Base-by-base conservation (phyloP, 495 filamentous ascomycete species). In the Podospora comata region DNA sequence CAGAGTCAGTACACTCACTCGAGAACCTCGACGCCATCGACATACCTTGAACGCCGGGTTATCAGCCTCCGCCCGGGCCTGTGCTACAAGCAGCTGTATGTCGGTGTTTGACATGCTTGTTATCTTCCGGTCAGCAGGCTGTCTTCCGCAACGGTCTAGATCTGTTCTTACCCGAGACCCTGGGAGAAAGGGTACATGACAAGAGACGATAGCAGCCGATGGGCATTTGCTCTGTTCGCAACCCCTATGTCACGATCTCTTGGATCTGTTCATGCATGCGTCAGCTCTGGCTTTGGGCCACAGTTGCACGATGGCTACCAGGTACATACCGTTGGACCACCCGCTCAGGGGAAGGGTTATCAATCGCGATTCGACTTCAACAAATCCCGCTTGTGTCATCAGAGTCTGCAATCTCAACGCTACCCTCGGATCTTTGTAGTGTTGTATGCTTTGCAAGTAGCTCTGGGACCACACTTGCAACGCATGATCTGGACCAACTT, bases 381-480 rank as follows among this genome's bases (percentile, higher is more conserved):
- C 85, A 71, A 94, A 88, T 0, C 92, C 92, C n/a, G 87, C 89
- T 39, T 83, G 82, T 61, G 79, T 81, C 81, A 92, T 85, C 79
- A 90, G 81, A 53, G 75, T 81, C 65, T 81, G 83, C 70, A 96
- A 77, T 54, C 84, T 86, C 60, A 90, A 80, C 20, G 90, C 87
- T 26, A 89, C 87, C 56, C 92, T 83, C 60, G 89, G 85, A 73
- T 94, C 90, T 70, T 94, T 94, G 34, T 83, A 79, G 30, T 84
- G 86, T 64, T 90, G 85, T 70, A 91, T 77, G 62, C 89, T 87
- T 66, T 85, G 82, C 76, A 89, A 85, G 70, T 91, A 91, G 66
- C 82, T 84, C 54, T 85, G 83, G 61, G 90, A 94, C 90, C 91
- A 91, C 72, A 88, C 84, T 60, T 88, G 84, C 70, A 96, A 77